phyloP scores from a whole-genome alignment of 2,329 filamentous ascomycete species.

The Clarireedia monteithiana region DNA sequence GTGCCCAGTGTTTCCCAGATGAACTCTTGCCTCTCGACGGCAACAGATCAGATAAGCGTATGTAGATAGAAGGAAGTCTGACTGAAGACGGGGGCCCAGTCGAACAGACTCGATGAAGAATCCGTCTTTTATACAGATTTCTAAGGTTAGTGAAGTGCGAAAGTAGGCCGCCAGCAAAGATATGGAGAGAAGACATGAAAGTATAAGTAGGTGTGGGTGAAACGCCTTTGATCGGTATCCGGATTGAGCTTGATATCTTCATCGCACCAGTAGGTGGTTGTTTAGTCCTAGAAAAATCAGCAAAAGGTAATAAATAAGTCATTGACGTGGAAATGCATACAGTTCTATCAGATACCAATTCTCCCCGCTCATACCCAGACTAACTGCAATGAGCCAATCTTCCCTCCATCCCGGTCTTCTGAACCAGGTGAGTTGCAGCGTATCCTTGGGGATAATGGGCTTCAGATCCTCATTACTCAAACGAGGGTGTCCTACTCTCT shows the following conservation, averaged over 20 bases:
- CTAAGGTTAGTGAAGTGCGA: conserved; percentile 32
- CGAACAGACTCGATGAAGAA: conserved; percentile 22
- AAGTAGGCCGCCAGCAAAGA: conserved; percentile 31
- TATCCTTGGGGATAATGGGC: conserved; percentile 50
- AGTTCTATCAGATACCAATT: conserved; percentile 69
- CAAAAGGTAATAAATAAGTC: background rate
- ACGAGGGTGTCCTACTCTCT: conserved; percentile 32
- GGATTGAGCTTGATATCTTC: conserved; percentile 19
- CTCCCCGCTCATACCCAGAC: conserved; percentile 64
- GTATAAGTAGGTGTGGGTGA: conserved; percentile 25
- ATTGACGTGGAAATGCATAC: conserved; percentile 28
- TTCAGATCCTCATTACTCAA: conserved; percentile 48
- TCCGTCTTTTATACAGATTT: conserved; percentile 24
- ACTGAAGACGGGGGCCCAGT: conserved; percentile 20
- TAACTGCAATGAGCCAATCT: conserved; percentile 65
- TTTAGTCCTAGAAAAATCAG: conserved; percentile 9
- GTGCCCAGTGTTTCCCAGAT: conserved; percentile 34
- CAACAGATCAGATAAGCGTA: conserved; percentile 24
- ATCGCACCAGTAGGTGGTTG: conserved; percentile 11
- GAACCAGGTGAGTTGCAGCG: conserved; percentile 61
- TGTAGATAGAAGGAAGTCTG: conserved; percentile 24
- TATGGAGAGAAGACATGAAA: conserved; percentile 30
- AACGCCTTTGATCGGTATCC: conserved; percentile 22
- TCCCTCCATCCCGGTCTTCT: conserved; percentile 62
- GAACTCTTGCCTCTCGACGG: conserved; percentile 42